phyloP scores from a whole-genome alignment of 2,329 filamentous ascomycete species.

The Rugonectria rugulosa region DNA sequence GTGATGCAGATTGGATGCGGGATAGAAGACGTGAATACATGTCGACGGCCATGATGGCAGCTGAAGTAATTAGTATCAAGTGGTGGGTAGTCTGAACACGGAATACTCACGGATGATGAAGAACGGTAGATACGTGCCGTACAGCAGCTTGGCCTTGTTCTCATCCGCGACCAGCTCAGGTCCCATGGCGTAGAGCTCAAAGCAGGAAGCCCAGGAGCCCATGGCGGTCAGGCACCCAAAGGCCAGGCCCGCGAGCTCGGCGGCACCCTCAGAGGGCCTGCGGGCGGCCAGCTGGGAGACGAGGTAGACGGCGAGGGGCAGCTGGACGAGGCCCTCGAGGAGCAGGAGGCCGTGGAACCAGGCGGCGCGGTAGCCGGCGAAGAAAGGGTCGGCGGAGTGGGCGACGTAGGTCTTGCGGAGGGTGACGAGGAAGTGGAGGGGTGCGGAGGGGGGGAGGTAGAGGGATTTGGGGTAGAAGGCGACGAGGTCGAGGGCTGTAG shows the following conservation, averaged over 20 bases:
- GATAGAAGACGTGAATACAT: conserved; percentile 61
- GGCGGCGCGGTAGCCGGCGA: conserved; percentile 48
- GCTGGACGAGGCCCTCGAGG: conserved; percentile 58
- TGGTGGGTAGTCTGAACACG: background rate
- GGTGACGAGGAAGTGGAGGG: conserved; percentile 56
- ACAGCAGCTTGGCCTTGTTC: conserved; percentile 56
- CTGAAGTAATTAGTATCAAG: conserved; percentile 45
- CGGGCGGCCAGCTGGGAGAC: conserved; percentile 47
- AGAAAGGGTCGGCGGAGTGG: conserved; percentile 62
- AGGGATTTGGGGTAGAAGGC: conserved; percentile 59
- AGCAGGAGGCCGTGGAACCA: conserved; percentile 62
- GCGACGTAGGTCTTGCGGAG: conserved; percentile 57
- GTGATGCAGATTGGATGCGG: conserved; percentile 46
- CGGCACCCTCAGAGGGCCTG: conserved; percentile 45
- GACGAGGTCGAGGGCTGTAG: conserved; percentile 60
- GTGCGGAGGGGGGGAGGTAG: conserved; percentile 50
- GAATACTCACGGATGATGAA: conserved; percentile 58
- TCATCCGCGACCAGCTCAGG: conserved; percentile 50
- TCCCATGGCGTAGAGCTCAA: conserved; percentile 59
- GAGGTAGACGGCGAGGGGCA: conserved; percentile 60
- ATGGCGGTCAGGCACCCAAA: conserved; percentile 61
- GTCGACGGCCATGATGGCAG: conserved; percentile 58
- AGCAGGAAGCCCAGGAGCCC: conserved; percentile 60
- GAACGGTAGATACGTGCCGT: conserved; percentile 61
- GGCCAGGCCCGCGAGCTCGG: conserved; percentile 60